These are phyloP conservation scores for Fereydounia khargensis DNA, from an alignment of 1,284 basidiomycete genomes.

Conservation along the genomic window DNA sequence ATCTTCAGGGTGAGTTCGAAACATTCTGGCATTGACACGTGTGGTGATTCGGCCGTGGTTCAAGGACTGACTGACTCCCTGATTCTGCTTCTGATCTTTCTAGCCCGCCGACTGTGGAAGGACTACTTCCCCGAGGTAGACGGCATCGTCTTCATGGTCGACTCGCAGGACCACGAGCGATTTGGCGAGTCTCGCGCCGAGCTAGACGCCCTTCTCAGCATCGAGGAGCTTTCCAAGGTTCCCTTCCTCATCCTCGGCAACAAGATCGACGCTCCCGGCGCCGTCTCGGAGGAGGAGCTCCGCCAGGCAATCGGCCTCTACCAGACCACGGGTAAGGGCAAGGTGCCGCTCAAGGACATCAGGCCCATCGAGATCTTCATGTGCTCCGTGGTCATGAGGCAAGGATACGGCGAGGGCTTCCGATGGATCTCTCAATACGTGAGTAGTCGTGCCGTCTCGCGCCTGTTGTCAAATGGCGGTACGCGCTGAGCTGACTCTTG, in stretches of 20 bases:
- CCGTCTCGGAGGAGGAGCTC: conserved; percentile 95
- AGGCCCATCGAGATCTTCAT: conserved; percentile 99
- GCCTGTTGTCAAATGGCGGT: too few relatives aligned
- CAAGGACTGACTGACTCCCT: too few relatives aligned
- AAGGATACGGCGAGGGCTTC: conserved; percentile 99
- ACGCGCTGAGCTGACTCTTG: too few relatives aligned
- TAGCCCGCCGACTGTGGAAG: conserved; percentile 95
- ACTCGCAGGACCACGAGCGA: conserved; percentile 92
- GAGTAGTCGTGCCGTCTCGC: too few relatives aligned
- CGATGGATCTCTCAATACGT: conserved; percentile 98
- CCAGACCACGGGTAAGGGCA: conserved; percentile 99
- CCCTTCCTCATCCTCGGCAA: conserved; percentile 98
- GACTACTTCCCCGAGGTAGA: conserved; percentile 99
- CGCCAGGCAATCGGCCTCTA: conserved; percentile 92
- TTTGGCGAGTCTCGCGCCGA: conserved; percentile 95
- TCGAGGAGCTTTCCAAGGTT: conserved; percentile 78
- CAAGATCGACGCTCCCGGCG: conserved; percentile 98
- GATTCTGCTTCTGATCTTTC: too few relatives aligned
- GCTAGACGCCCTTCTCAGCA: conserved; percentile 88
- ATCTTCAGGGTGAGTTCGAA: conserved; percentile 77
- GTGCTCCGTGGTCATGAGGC: conserved; percentile 99
- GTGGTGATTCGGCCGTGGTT: too few relatives aligned
- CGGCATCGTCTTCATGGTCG: conserved; percentile 97
- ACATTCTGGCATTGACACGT: too few relatives aligned
- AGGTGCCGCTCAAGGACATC: conserved; percentile 92